Evolutionary conservation across 1,284 basidiomycete species (phyloP).

Genomic region (Mycosarcoma mackinlayi): DNA sequence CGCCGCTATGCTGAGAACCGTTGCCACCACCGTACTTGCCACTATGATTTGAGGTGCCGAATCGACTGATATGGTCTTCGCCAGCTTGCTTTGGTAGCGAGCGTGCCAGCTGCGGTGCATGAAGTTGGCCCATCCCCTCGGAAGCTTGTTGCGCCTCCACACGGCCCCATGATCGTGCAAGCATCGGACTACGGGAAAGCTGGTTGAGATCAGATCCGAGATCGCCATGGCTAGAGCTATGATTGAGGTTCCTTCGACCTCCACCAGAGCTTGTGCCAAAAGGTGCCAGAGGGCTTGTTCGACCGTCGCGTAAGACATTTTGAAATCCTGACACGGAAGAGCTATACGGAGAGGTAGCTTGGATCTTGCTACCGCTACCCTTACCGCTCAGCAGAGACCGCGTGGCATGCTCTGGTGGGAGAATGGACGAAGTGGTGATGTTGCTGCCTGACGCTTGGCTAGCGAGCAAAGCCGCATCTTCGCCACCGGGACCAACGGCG

Average conservation of each 20-base stretch:
- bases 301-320: conserved; percentile 31
- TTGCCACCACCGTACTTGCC: conserved; percentile 20
- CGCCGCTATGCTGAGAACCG: conserved; percentile 43
- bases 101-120: conserved; percentile 22
- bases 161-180: conserved; percentile 24
- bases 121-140: conserved; percentile 2
- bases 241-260: conserved; percentile 30
- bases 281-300: conserved; percentile 28
- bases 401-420: conserved; percentile 48
- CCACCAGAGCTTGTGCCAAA: conserved; percentile 27
- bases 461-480: conserved; percentile 21
- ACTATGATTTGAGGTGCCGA: conserved; percentile 34
- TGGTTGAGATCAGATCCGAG: conserved; percentile 26
- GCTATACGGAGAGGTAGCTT: conserved; percentile 45
- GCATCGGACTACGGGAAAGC: conserved; percentile 26
- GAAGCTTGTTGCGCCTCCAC: conserved; percentile 13
- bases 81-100: conserved; percentile 41
- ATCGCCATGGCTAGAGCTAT: conserved; percentile 48
- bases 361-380: conserved; percentile 44
- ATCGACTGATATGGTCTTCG: conserved; percentile 3
- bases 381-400: conserved; percentile 49
- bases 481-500: conserved; percentile 5
- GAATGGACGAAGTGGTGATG: conserved; percentile 42
- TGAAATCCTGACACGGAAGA: conserved; percentile 48
- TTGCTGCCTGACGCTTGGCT: conserved; percentile 43